Percentiles rank a stretch among this genome's conserved stretches.
Evolutionary conservation across 2,329 filamentous ascomycete genomes (phyloP).

Genomic region (Penicillium sp.): DNA sequence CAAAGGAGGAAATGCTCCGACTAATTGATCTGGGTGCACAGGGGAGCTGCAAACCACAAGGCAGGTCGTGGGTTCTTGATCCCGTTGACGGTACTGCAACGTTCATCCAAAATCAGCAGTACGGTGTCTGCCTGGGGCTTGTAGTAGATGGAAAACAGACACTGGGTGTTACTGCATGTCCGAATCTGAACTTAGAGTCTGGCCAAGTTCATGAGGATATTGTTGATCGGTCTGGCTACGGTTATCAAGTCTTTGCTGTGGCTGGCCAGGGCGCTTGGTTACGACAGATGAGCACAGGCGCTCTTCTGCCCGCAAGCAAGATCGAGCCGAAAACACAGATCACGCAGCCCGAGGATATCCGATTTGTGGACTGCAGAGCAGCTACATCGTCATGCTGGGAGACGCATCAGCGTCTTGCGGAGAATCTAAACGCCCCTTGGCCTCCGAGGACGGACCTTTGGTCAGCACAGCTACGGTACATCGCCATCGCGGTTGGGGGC

Average conservation of each 20-base stretch:
- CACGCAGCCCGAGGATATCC: slow-evolving; percentile 38
- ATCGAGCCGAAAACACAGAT: slow-evolving; percentile 35
- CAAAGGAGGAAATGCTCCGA: slow-evolving; percentile 62
- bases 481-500: slow-evolving; percentile 56
- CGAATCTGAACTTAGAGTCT: slow-evolving; percentile 58
- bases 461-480: slow-evolving; percentile 60
- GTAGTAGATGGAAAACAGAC: slow-evolving; percentile 62
- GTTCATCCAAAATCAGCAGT: slow-evolving; percentile 66
- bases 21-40: slow-evolving; percentile 63
- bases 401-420: slow-evolving; percentile 44
- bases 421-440: slow-evolving; percentile 49
- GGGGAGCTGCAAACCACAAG: slow-evolving; percentile 45
- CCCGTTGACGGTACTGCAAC: slow-evolving; percentile 69
- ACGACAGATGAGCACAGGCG: slow-evolving; percentile 41
- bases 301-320: slow-evolving; percentile 38
- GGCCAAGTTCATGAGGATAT: slow-evolving; percentile 42
- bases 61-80: slow-evolving; percentile 65
- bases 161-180: slow-evolving; percentile 65
- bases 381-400: slow-evolving; percentile 45
- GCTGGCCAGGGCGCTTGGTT: slow-evolving; percentile 51
- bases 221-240: slow-evolving; percentile 51
- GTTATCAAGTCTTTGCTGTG: slow-evolving; percentile 57
- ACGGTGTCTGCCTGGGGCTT: slow-evolving; percentile 65
- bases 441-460: slow-evolving; percentile 55
- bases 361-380: slow-evolving; percentile 53